phyloP scores from a whole-genome alignment of 768 basidiomycete genomes.

The Amanita exitialis region DNA sequence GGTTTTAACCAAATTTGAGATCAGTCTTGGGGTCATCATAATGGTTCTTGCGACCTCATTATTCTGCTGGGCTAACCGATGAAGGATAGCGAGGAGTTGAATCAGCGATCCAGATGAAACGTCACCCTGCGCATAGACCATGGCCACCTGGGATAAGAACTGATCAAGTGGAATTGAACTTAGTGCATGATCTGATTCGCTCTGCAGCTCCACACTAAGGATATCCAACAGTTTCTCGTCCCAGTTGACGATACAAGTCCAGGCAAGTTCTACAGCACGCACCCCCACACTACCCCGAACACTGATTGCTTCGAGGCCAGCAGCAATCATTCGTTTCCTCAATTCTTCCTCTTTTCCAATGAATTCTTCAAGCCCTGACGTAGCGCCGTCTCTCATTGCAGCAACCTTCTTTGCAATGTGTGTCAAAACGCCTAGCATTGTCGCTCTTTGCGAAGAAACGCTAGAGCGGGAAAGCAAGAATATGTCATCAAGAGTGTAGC shows the following conservation, averaged over 20 bases:
- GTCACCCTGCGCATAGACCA: slow-evolving; percentile 27
- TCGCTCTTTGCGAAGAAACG: slow-evolving; percentile 73
- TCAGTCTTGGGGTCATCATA: slow-evolving; percentile 37
- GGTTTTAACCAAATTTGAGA: slow-evolving; percentile 38
- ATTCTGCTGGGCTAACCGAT: slow-evolving; percentile 52
- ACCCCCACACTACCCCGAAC: slow-evolving; percentile 61
- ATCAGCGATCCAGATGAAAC: slow-evolving; percentile 37
- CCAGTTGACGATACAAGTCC: slow-evolving; percentile 70
- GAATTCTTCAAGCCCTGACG: slow-evolving; percentile 25
- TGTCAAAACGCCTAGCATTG: slow-evolving; percentile 67
- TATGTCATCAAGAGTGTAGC: slow-evolving; percentile 83
- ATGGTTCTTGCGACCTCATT: slow-evolving; percentile 43
- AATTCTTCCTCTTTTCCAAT: slow-evolving; percentile 33
- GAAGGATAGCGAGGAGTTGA: slow-evolving; percentile 50
- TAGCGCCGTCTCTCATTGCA: slow-evolving; percentile 22
- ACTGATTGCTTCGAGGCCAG: slow-evolving; percentile 54
- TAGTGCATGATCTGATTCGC: slow-evolving; percentile 18
- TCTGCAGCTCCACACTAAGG: slow-evolving; percentile 40
- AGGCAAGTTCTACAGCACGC: slow-evolving; percentile 60
- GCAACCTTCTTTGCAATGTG: slow-evolving; percentile 37
- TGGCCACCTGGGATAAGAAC: slow-evolving; percentile 39
- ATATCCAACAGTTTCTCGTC: slow-evolving; percentile 26
- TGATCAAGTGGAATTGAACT: slow-evolving; percentile 25
- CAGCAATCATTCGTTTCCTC: slow-evolving; percentile 53
- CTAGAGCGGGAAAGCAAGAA: slow-evolving; percentile 73